Base-by-base conservation (phyloP, 2,329 filamentous ascomycete genomes). In the Alternaria atra region DNA sequence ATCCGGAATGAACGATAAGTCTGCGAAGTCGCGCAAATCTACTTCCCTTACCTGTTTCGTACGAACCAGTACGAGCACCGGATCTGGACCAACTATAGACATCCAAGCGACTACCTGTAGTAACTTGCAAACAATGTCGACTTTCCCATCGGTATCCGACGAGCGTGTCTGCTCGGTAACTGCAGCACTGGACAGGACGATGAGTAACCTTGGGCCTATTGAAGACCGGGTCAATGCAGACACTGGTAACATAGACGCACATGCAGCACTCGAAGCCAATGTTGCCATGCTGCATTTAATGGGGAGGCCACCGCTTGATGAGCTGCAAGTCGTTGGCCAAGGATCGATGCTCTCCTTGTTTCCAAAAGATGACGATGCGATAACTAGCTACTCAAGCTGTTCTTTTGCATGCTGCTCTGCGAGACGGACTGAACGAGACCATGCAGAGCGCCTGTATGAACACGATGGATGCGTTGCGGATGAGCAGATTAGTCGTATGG, bases 211-310 rank as follows among this genome's bases (percentile, higher is more conserved):
- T 23, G 3, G 10, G 5, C 20, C 54, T 13, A 5, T 12, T 13
- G 29, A 35, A n/a, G 6, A 42, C 6, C 23, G 6, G 13, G 39
- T n/a, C 35, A 5, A 47, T 17, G 12, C 13, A 15, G n/a, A 20
- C 9, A 43, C 4, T 6, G 15, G 9, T 3, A n/a, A 23, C n/a
- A 23, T 52, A 5, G 25, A 48, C n/a, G 27, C 53, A 20, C 48
- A 23, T 1, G 50, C 40, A 48, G 54, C 42, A 2, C 52, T 63
- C 7, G 25, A 55, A 20, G 52, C 55, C 43, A 59, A 63, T 20
- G 34, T 60, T 25, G 59, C 64, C 5, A 59, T 59, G 10, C 35
- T 59, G 12, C 25, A 57, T 15, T 48, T 61, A 7, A 50, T 15
- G 2, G 37, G 46, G 39, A 55, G 48, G 17, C 23, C 60, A 13